These are phyloP conservation scores for Tolypocladium sp. DNA, from an alignment of 2,329 filamentous ascomycete genomes.

Conservation along the genomic window DNA sequence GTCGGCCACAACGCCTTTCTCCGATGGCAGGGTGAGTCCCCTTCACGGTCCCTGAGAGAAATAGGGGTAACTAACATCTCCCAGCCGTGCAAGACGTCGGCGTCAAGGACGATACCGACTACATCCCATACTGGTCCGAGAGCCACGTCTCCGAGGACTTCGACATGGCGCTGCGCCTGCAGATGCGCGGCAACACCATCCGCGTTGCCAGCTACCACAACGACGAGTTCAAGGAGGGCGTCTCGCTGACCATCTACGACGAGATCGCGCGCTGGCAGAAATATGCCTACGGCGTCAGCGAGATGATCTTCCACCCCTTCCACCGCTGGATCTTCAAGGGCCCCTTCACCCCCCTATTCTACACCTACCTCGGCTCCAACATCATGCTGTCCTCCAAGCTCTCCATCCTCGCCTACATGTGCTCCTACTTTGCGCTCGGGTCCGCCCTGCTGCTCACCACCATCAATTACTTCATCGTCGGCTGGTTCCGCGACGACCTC, in stretches of 20 bases:
- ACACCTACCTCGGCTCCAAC: conserved; percentile 47
- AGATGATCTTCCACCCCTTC: conserved; percentile 61
- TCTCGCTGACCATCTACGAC: conserved; percentile 65
- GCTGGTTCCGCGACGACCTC: conserved; percentile 59
- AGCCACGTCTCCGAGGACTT: conserved; percentile 71
- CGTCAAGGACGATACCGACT: conserved; percentile 27
- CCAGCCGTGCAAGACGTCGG: conserved; percentile 25
- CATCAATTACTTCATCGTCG: conserved; percentile 62
- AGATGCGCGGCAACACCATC: conserved; percentile 58
- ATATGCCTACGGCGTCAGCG: conserved; percentile 63
- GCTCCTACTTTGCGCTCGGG: conserved; percentile 64
- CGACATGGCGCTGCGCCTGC: conserved; percentile 64
- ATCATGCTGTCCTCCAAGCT: conserved; percentile 59
- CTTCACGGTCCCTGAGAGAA: not conserved
- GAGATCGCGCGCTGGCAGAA: conserved; percentile 66
- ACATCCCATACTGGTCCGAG: conserved; percentile 67
- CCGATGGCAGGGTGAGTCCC: conserved; percentile 42
- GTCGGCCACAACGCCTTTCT: conserved; percentile 72
- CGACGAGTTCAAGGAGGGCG: conserved; percentile 64
- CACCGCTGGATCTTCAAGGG: conserved; percentile 51
- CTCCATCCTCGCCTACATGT: conserved; percentile 63
- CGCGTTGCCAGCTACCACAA: conserved; percentile 61
- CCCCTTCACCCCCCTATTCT: conserved; percentile 58
- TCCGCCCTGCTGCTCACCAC: conserved; percentile 57
- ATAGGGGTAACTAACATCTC: not conserved